phyloP scores from a whole-genome alignment of 441 rosid genomes.

The Pelargonium citronellum region DNA sequence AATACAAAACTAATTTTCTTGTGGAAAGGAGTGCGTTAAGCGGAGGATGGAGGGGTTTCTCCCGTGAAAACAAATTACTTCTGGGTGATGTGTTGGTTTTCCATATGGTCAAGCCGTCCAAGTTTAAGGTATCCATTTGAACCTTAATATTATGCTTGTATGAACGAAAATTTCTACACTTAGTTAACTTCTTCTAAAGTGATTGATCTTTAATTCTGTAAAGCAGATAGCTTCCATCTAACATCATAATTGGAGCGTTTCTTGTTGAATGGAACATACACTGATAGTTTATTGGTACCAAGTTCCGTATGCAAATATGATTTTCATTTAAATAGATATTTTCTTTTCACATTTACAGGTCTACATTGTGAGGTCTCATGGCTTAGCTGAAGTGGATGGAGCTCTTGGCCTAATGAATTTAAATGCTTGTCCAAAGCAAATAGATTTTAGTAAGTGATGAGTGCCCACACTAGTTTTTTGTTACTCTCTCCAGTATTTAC shows the following conservation, averaged over 20 bases:
- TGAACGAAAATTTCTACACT: neutral
- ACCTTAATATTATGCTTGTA: neutral
- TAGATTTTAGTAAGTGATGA: slow-evolving; percentile 10
- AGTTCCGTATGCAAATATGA: too few relatives aligned
- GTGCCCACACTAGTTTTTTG: neutral
- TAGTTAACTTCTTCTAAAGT: neutral
- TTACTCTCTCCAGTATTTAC: neutral
- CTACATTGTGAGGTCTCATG: slow-evolving; percentile 4
- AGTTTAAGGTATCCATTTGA: slow-evolving; percentile 16
- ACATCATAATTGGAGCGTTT: neutral
- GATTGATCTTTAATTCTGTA: neutral
- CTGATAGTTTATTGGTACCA: neutral
- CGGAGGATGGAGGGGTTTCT: slow-evolving; percentile 19
- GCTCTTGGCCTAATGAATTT: slow-evolving; percentile 12
- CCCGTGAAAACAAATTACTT: slow-evolving; percentile 11
- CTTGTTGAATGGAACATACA: neutral
- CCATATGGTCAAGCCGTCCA: slow-evolving; percentile 16
- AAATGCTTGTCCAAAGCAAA: neutral
- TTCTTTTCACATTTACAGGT: slow-evolving; percentile 11
- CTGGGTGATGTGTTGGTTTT: slow-evolving; percentile 17
- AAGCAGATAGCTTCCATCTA: neutral
- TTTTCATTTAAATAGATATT: neutral
- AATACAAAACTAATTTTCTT: slow-evolving; percentile 12
- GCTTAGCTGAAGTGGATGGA: slow-evolving; percentile 13
- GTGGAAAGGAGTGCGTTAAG: neutral